Conservation (phyloP, 2,329 filamentous ascomycete genomes). For the Aspergillus sojae region DNA sequence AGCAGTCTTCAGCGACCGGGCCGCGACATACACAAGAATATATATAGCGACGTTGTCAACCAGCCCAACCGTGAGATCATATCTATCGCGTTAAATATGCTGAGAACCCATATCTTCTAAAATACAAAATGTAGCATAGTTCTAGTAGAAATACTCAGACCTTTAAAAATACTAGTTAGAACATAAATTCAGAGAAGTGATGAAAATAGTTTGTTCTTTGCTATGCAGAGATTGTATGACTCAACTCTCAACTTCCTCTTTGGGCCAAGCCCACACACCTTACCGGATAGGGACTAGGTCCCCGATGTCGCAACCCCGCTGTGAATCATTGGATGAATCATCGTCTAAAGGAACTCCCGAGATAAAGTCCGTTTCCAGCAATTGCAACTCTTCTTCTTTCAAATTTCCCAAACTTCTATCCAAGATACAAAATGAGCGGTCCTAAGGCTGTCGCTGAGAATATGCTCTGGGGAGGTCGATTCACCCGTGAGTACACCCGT, state of each 20-base stretch:
- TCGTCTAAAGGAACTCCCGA: constrained; percentile 1
- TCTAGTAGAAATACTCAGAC: too few relatives aligned
- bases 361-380: background rate
- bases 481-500: constrained; percentile 52
- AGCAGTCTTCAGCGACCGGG: too few relatives aligned
- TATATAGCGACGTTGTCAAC: background rate
- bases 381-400: constrained; percentile 1
- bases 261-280: background rate
- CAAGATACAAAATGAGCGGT: constrained; percentile 36
- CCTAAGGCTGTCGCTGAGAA: constrained; percentile 45
- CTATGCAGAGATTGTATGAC: background rate
- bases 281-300: constrained; percentile 9
- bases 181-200: too few relatives aligned
- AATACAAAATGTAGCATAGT: too few relatives aligned
- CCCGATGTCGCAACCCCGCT: constrained; percentile 17
- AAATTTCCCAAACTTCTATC: background rate
- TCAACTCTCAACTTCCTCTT: background rate
- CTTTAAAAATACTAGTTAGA: too few relatives aligned
- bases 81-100: background rate
- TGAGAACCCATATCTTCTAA: too few relatives aligned
- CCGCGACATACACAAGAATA: background rate
- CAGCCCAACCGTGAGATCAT: background rate
- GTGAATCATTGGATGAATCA: constrained; percentile 13
- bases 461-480: constrained; percentile 65
- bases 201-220: too few relatives aligned